Base-by-base conservation (phyloP, 2,329 filamentous ascomycete genomes). In the Cladosporium sp. region DNA sequence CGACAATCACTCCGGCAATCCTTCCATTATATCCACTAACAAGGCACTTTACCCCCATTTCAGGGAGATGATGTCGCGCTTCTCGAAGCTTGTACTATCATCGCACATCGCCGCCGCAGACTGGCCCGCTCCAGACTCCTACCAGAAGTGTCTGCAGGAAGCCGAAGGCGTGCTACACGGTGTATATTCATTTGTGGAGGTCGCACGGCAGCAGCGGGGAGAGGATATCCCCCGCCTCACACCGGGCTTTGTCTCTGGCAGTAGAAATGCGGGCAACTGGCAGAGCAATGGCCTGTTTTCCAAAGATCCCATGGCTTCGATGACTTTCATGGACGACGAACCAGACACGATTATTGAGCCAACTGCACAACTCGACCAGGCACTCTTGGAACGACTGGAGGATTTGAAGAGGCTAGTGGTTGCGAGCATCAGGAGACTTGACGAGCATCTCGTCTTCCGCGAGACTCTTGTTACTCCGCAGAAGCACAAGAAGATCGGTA, bases 41-140 rank as follows among this genome's bases (percentile, higher is more conserved):
- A 98, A 98, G 78, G 91, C 93, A 0, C 83, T 99, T 18, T 98
- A 98, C 75, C 95, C 95, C 26, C 93, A 98, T 78, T 99, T 99
- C 79, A 86, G 95, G 63, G 95, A 98, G 76, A 98, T 98, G 89
- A 99, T 99, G 95, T 98, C 95, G 53, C 93, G 96, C 73, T 99
- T 99, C 77, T 98, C 95, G n/a, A 99, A 99, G 78, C 84, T 99
- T 11, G 95, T 99, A 53, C 89, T 99, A 58, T 99, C 95, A 2
- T 98, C 95, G 16, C 95, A 99, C 76, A 97, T 99, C 76, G 95
- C 95, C 46, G 93, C 94, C 6, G 92, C 94, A 36, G 95, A 99
- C 79, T 98, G 93, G 88, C 93, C 94, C 10, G 93, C 94, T 63
- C 89, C 92, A 18, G 95, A 99, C 78, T 96, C 94, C 0, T 91